A percentile compares a stretch with the other conserved stretches of the same genome.
These are phyloP conservation scores for Phytophthora meadii DNA, from an alignment of 352 stramenopile species.

Conservation along the genomic window DNA sequence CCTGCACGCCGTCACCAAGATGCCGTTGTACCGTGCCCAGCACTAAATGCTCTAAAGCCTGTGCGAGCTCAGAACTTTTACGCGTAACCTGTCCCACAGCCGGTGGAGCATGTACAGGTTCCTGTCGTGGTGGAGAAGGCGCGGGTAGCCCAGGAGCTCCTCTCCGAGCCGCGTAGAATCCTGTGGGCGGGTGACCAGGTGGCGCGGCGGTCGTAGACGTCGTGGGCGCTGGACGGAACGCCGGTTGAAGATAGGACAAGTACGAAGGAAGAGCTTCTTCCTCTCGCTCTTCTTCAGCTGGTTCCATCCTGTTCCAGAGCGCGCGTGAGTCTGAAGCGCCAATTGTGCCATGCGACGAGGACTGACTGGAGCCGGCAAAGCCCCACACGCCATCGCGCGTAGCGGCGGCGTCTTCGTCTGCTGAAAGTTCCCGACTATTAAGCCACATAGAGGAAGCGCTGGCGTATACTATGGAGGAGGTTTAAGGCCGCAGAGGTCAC, in stretches of 20 bases:
- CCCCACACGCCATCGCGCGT: constrained; percentile 36
- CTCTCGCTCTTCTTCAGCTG: constrained; percentile 72
- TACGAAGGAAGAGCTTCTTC: constrained; percentile 79
- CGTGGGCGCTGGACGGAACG: constrained; percentile 43
- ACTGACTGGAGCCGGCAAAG: constrained; percentile 22
- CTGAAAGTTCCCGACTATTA: constrained; percentile 39
- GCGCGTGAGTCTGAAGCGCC: constrained; percentile 48
- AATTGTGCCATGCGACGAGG: constrained; percentile 44
- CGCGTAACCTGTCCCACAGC: constrained; percentile 41
- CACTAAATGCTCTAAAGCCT: constrained; percentile 67
- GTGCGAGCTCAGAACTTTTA: constrained; percentile 66
- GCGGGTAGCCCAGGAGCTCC: constrained; percentile 17
- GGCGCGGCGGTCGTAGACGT: constrained; percentile 14
- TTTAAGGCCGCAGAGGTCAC: neutral
- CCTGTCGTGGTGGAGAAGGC: constrained; percentile 8
- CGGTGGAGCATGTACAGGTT: neutral
- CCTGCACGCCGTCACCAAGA: constrained; percentile 14
- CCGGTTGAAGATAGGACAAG: constrained; percentile 67
- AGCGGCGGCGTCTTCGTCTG: constrained; percentile 29
- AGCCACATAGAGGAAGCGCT: constrained; percentile 39
- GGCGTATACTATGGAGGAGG: constrained; percentile 3
- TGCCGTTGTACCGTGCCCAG: constrained; percentile 45
- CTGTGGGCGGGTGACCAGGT: neutral
- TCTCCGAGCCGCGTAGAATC: constrained; percentile 25
- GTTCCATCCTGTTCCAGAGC: constrained; percentile 72